Conservation (phyloP, 208 protist species). For the Lotmaria passim region DNA sequence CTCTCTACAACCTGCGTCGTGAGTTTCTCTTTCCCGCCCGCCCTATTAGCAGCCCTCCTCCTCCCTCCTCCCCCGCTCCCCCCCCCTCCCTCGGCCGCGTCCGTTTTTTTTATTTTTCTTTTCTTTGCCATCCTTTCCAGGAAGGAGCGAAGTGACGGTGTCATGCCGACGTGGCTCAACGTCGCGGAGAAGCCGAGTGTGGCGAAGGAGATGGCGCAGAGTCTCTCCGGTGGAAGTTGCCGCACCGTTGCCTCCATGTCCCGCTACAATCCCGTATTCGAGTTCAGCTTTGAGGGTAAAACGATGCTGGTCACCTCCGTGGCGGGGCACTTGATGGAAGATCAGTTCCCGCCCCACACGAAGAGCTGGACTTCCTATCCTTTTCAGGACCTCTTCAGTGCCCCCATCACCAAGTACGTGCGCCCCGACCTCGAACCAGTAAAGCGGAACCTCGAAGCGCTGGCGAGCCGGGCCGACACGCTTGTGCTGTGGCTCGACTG, state of each 20-base stretch:
- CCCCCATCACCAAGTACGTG: constrained; percentile 81
- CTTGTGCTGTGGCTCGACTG: constrained; percentile 97
- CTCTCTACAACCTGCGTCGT: no score
- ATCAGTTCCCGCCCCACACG: constrained; percentile 86
- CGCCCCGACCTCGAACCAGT: constrained; percentile 76
- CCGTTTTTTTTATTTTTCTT: no score
- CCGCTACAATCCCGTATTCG: constrained; percentile 85
- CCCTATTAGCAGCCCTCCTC: no score
- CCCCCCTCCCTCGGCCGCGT: no score
- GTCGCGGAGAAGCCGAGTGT: constrained; percentile 97
- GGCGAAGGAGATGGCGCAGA: constrained; percentile 85
- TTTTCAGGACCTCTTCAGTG: constrained; percentile 91
- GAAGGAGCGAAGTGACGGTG: neutral
- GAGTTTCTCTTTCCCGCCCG: no score
- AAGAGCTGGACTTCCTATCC: constrained; percentile 89
- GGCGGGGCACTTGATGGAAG: constrained; percentile 95
- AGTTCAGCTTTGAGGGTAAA: constrained; percentile 75
- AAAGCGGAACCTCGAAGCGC: constrained; percentile 71
- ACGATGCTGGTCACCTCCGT: constrained; percentile 97
- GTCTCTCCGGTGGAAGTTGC: constrained; percentile 69
- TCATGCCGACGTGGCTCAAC: constrained; percentile 88
- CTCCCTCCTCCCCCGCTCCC: no score
- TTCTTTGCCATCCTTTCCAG: no score
- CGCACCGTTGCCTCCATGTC: constrained; percentile 55
- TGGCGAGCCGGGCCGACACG: constrained; percentile 64